Percentiles rank a stretch among this genome's conserved stretches.
phyloP scores from a whole-genome alignment of 176 grass and related monocot species.

The Carex kokanica region DNA sequence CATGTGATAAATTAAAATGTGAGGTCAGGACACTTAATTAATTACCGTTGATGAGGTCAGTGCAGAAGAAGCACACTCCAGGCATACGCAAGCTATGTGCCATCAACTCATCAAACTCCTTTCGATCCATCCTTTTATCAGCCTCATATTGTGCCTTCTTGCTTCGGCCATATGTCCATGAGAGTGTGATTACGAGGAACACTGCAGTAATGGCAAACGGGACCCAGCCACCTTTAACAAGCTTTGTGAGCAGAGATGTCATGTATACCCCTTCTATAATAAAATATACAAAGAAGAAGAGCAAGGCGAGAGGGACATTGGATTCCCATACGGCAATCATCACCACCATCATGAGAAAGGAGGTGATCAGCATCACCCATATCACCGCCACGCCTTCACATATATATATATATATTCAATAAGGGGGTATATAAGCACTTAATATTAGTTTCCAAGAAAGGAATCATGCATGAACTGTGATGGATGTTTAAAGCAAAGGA shows the following conservation, averaged over 20 bases:
- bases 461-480: background rate
- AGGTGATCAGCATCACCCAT: constrained; percentile 60
- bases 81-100: constrained; percentile 1
- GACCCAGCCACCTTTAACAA: constrained; percentile 51
- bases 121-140: background rate
- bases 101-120: constrained; percentile 21
- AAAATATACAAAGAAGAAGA: constrained; percentile 26
- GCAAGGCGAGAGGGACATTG: background rate
- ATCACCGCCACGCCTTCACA: constrained; percentile 50
- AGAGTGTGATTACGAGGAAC: constrained; percentile 40
- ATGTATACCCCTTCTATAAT: constrained; percentile 41
- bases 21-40: background rate
- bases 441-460: no score
- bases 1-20: background rate
- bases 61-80: constrained; percentile 45
- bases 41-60: constrained; percentile 41
- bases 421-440: no score
- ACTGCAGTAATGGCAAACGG: constrained; percentile 50
- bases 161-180: constrained; percentile 54
- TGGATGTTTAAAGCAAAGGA: background rate
- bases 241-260: constrained; percentile 48
- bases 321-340: constrained; percentile 52
- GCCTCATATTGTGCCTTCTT: constrained; percentile 46
- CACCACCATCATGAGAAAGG: constrained; percentile 36
- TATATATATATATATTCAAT: no score